phyloP scores from a whole-genome alignment of 2,329 filamentous ascomycete genomes.

The Cordyceps pruinosa region DNA sequence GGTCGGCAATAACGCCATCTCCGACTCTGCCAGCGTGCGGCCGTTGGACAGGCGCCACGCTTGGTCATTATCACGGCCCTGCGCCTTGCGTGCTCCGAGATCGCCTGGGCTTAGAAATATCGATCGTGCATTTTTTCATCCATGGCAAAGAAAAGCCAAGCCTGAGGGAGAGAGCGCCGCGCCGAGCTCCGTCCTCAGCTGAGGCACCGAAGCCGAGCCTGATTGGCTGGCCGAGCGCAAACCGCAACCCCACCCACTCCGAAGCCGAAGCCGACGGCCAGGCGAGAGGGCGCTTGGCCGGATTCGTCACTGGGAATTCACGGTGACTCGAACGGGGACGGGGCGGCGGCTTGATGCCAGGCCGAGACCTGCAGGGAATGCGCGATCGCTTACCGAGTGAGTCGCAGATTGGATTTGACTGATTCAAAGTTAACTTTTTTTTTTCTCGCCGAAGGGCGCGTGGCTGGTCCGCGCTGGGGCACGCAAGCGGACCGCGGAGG shows the following conservation, averaged over 20 bases:
- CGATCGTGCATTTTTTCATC: background rate
- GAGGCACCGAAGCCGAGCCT: background rate
- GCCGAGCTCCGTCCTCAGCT: background rate
- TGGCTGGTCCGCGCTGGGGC: no score
- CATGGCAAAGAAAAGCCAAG: background rate
- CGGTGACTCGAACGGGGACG: background rate
- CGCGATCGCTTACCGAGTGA: constrained; percentile 4
- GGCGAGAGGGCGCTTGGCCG: background rate
- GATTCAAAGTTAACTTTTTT: background rate
- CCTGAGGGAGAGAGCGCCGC: no score
- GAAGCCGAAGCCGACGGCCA: constrained; percentile 6
- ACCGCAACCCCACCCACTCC: constrained; percentile 1
- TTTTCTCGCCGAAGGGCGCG: background rate
- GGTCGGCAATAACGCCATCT: background rate
- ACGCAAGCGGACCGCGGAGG: background rate
- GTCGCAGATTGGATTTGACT: background rate
- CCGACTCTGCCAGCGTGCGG: background rate
- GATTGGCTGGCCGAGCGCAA: background rate
- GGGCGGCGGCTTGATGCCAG: background rate
- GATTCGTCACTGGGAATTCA: background rate
- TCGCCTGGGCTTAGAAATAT: constrained; percentile 3
- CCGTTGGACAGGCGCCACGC: background rate
- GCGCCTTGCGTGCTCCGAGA: background rate
- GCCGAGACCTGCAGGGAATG: background rate
- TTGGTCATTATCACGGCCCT: background rate